phyloP scores from a whole-genome alignment of 129 eudicot genomes.

The Chrysanthemum lavandulifolium region DNA sequence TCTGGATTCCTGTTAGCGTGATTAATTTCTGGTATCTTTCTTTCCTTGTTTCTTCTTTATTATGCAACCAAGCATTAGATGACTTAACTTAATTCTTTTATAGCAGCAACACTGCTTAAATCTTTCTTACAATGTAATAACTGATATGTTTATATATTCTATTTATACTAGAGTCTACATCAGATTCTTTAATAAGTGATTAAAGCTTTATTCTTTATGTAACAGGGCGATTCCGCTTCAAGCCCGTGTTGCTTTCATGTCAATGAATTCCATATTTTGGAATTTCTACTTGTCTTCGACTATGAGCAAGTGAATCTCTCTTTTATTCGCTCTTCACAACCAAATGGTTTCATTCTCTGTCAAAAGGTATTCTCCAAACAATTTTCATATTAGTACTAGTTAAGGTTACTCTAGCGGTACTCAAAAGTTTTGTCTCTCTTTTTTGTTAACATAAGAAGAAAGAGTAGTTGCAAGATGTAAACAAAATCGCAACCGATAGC shows the following conservation, averaged over 20 bases:
- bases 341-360: neutral
- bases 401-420: neutral
- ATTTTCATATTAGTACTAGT: neutral
- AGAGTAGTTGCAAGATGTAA: neutral
- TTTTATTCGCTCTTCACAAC: neutral
- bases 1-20: constrained; percentile 92
- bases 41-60: constrained; percentile 19
- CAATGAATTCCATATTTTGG: constrained; percentile 88
- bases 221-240: constrained; percentile 91
- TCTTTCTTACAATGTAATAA: no score
- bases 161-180: no score
- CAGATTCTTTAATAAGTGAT: neutral
- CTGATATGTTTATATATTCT: no score
- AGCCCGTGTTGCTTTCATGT: constrained; percentile 98
- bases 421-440: neutral
- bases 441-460: neutral
- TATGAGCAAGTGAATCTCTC: constrained; percentile 57
- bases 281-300: constrained; percentile 84
- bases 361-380: neutral
- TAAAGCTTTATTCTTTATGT: constrained; percentile 10
- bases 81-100: neutral
- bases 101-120: neutral
- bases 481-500: neutral
- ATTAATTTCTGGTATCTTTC: constrained; percentile 75
- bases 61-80: neutral